Base-by-base conservation (phyloP, 768 basidiomycete genomes). In the Flagelloscypha sp. region DNA sequence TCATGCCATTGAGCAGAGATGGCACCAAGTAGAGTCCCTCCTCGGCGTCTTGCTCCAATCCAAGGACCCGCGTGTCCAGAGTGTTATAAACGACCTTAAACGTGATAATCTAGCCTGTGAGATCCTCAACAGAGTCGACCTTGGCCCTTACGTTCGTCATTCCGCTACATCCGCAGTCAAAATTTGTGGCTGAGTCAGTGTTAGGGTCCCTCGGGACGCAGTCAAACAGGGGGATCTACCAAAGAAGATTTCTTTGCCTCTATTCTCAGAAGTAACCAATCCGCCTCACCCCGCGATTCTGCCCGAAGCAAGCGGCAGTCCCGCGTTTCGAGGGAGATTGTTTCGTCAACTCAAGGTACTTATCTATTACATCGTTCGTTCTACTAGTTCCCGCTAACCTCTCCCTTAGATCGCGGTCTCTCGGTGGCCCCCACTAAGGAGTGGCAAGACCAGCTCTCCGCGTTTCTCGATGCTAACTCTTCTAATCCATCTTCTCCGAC, bases 21-120 rank as follows among this genome's bases (percentile, higher is more conserved):
- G 89, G 77, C 89, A 93, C 48, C 84, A 90, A 52, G 84, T 92
- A 47, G 90, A 93, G 57, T 84, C 87, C 9, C 61, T 93, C n/a
- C 66, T 93, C 5, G 89, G 86, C 23, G 79, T 82, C 9, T 67
- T 93, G 34, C 65, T 92, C 33, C 74, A 81, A 46, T 84, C 81
- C 39, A 67, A 71, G 19, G 79, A 84, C 53, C 62, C 71, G 12
- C 62, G 77, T 38, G 76, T 84, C 0, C 74, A 78, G 50, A 62
- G 59, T 23, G 52, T 86, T 32, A 63, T 85, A 24, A 59, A 67
- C 22, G 79, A 84, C 45, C 55, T 87, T 29, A 68, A 71, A 35
- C 70, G 74, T 41, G 86, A 92, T 48, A 70, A 78, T 27, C 68
- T 89, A 25, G 86, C 89, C 2, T 63, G 76, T 21, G 83, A 86